These are phyloP conservation scores for Dactylellina leptospora DNA, from an alignment of 2,329 filamentous ascomycete genomes.

Conservation along the genomic window DNA sequence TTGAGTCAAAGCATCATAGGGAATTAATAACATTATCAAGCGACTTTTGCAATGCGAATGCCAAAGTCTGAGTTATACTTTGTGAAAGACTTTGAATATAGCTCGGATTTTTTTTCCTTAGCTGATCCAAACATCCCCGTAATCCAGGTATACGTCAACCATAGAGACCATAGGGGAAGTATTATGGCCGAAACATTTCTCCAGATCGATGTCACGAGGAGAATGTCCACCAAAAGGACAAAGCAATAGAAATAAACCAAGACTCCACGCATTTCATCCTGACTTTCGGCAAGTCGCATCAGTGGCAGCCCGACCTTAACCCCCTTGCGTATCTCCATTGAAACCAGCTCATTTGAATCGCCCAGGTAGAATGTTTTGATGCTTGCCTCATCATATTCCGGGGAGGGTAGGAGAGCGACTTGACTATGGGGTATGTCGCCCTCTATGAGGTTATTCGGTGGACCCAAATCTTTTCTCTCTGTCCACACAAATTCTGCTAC, in stretches of 20 bases:
- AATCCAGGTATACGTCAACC: not conserved
- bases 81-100: too few species aligned
- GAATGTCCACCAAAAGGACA: not conserved
- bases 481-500: constrained; percentile 1
- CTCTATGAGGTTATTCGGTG: not conserved
- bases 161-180: not conserved
- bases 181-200: not conserved
- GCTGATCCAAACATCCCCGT: constrained; percentile 2
- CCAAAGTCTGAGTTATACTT: too few species aligned
- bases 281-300: not conserved
- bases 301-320: not conserved
- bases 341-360: not conserved
- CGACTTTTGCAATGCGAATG: too few species aligned
- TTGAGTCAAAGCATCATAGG: too few species aligned
- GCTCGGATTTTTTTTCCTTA: too few species aligned
- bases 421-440: not conserved
- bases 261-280: not conserved
- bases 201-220: not conserved
- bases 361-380: constrained; percentile 8
- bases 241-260: not conserved
- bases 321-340: not conserved
- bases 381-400: not conserved
- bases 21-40: too few species aligned
- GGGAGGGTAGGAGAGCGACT: not conserved
- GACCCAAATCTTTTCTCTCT: not conserved